phyloP scores from a whole-genome alignment of 2,329 filamentous ascomycete genomes.

The Fusarium burgessii region DNA sequence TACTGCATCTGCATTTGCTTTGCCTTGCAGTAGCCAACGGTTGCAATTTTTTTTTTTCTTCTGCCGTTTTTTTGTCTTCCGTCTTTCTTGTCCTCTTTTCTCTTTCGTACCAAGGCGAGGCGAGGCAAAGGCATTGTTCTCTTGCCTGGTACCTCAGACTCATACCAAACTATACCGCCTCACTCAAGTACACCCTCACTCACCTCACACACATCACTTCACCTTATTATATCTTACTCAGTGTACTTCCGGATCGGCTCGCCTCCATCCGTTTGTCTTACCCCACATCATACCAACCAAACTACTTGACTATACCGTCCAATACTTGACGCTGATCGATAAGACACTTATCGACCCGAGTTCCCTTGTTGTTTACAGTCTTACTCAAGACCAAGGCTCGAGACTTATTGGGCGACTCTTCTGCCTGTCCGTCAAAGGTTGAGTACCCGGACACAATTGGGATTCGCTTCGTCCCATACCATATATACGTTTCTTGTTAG shows the following conservation, averaged over 20 bases:
- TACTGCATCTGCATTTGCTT: conserved; percentile 29
- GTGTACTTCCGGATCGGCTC: conserved; percentile 32
- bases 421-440: background rate
- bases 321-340: conserved; percentile 43
- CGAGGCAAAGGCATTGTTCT: conserved; percentile 8
- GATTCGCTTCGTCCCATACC: conserved; percentile 12
- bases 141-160: conserved; percentile 30
- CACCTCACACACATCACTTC: background rate
- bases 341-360: conserved; percentile 38
- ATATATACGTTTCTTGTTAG: conserved; percentile 46
- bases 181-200: conserved; percentile 15
- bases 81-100: conserved; percentile 32
- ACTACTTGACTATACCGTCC: conserved; percentile 7
- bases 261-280: conserved; percentile 33
- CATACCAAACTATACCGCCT: conserved; percentile 21
- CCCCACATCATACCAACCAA: conserved; percentile 48
- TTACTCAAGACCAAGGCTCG: conserved; percentile 8
- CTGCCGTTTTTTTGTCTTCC: conserved; percentile 44
- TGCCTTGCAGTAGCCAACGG: conserved; percentile 37
- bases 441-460: conserved; percentile 9
- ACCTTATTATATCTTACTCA: background rate
- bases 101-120: conserved; percentile 13
- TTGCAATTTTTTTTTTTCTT: conserved; percentile 40
- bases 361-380: conserved; percentile 18
- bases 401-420: background rate